phyloP scores from a whole-genome alignment of 257 asterid genomes.

The Scutellaria baicalensis region DNA sequence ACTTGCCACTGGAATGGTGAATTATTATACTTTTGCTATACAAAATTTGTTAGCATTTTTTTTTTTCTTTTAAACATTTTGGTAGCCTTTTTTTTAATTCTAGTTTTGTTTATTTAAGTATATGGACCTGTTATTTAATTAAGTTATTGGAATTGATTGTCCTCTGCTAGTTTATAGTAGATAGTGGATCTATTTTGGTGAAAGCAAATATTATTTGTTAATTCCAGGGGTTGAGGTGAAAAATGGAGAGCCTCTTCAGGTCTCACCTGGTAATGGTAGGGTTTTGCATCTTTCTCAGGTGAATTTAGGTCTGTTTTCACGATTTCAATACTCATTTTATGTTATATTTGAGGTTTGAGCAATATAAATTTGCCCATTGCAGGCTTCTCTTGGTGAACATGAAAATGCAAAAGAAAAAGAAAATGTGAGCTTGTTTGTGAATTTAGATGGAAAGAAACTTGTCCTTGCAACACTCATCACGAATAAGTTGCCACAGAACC shows the following conservation, averaged over 20 bases:
- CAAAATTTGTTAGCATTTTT: background rate
- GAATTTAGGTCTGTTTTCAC: background rate
- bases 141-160: background rate
- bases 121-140: background rate
- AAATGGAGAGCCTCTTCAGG: slow-evolving; percentile 48
- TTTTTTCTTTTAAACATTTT: background rate
- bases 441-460: slow-evolving; percentile 52
- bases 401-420: slow-evolving; percentile 49
- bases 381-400: slow-evolving; percentile 70
- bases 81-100: background rate
- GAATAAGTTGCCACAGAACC: slow-evolving; percentile 75
- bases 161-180: background rate
- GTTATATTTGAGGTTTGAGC: background rate
- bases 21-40: background rate
- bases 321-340: background rate
- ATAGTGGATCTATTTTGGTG: background rate
- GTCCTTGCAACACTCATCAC: slow-evolving; percentile 71
- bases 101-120: background rate
- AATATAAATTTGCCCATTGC: background rate
- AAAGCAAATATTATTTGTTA: background rate
- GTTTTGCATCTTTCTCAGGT: slow-evolving; percentile 86
- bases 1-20: background rate
- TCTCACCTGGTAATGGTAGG: slow-evolving; percentile 40
- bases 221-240: slow-evolving; percentile 62
- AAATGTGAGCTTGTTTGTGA: slow-evolving; percentile 38